Percentiles rank a stretch among this genome's conserved stretches.
Conservation (phyloP, 1,284 basidiomycete genomes). For the Cutaneotrichosporon sp. region DNA sequence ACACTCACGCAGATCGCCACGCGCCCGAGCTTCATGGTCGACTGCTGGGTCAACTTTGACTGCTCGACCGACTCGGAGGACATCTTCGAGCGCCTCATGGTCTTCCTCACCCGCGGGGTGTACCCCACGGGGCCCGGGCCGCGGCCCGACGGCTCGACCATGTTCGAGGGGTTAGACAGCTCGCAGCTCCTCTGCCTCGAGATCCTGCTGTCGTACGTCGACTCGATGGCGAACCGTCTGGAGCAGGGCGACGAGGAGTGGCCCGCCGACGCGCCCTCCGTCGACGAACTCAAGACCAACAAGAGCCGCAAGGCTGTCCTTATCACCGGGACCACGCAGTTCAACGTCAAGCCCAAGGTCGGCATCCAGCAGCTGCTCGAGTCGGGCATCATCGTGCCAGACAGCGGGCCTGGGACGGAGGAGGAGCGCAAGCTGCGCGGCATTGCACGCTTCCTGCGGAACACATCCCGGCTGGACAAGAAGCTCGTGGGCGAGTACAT, state of each 20-base stretch:
- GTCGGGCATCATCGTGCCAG: slow-evolving; percentile 68
- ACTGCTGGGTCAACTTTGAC: slow-evolving; percentile 95
- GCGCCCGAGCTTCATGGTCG: slow-evolving; percentile 78
- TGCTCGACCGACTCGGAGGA: slow-evolving; percentile 97
- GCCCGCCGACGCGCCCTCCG: slow-evolving; percentile 60
- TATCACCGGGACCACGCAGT: slow-evolving; percentile 78
- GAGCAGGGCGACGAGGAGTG: slow-evolving; percentile 67
- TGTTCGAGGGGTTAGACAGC: slow-evolving; percentile 65
- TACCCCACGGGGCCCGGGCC: slow-evolving; percentile 60
- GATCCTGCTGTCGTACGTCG: slow-evolving; percentile 80
- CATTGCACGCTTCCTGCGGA: slow-evolving; percentile 79
- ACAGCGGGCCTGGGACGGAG: slow-evolving; percentile 36
- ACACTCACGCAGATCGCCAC: slow-evolving; percentile 78
- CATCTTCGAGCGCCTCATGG: slow-evolving; percentile 86
- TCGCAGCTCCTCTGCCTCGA: slow-evolving; percentile 89
- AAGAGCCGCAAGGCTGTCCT: slow-evolving; percentile 88
- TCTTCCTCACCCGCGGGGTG: slow-evolving; percentile 85
- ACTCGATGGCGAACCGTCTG: slow-evolving; percentile 80
- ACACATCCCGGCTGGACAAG: slow-evolving; percentile 85
- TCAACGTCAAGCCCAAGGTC: slow-evolving; percentile 94
- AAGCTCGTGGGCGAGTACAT: slow-evolving; percentile 92
- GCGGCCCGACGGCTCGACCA: slow-evolving; percentile 39
- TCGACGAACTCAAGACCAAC: slow-evolving; percentile 65
- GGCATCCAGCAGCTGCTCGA: slow-evolving; percentile 90
- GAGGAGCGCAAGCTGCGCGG: slow-evolving; percentile 50